Evolutionary conservation across 2,329 filamentous ascomycete species (phyloP).

Genomic region (Xylaria sp.): DNA sequence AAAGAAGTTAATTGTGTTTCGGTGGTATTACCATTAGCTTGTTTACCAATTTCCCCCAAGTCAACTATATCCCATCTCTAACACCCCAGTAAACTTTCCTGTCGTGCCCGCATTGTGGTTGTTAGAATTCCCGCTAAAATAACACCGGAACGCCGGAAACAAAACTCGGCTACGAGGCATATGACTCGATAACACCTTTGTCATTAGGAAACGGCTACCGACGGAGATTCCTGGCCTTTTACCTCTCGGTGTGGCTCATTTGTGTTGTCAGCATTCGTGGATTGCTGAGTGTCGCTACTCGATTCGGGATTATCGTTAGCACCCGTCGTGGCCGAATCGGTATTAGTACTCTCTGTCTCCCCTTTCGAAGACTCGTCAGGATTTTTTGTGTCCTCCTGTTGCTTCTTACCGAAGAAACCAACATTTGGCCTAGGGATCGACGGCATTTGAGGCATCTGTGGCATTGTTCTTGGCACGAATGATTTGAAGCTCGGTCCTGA

Average conservation of each 20-base stretch:
- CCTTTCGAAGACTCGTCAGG: neutral
- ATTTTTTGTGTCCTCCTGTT: conserved; percentile 19
- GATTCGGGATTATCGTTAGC: neutral
- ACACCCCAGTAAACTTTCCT: neutral
- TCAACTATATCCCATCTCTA: neutral
- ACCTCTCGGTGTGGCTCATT: conserved; percentile 7
- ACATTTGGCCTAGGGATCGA: conserved; percentile 49
- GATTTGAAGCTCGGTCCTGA: conserved; percentile 51
- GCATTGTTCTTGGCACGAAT: conserved; percentile 48
- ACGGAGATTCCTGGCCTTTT: neutral
- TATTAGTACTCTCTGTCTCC: conserved; percentile 7
- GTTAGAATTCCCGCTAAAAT: conserved; percentile 7
- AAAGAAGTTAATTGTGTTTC: neutral
- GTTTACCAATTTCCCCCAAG: neutral
- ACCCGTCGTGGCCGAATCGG: conserved; percentile 2
- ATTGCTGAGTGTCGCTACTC: conserved; percentile 7
- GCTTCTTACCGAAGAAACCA: conserved; percentile 44
- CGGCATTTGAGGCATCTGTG: conserved; percentile 35
- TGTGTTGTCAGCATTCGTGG: neutral
- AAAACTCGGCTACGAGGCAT: neutral
- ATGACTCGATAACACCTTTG: conserved; percentile 16
- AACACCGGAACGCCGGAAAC: neutral
- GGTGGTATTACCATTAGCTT: neutral
- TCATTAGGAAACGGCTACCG: conserved; percentile 8
- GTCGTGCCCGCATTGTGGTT: neutral